Evolutionary conservation across 306 rosid genomes (phyloP).

Genomic region (Delonix regia): DNA sequence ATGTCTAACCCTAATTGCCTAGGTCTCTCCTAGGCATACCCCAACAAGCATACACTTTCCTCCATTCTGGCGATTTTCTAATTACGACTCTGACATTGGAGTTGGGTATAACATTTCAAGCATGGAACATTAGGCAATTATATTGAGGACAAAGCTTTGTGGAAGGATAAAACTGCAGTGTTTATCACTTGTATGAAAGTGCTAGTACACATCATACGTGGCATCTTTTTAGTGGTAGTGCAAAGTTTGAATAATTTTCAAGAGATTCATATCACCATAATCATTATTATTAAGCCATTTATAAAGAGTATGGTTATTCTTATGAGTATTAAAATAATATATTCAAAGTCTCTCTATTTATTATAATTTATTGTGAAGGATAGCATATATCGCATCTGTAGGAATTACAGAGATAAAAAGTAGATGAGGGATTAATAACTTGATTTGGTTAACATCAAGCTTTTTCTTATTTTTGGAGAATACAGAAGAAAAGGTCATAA

Average conservation of each 20-base stretch:
- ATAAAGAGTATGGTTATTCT: too few species aligned
- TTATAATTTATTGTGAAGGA: not conserved
- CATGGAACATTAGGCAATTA: not conserved
- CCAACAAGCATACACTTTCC: too few species aligned
- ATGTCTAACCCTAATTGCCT: too few species aligned
- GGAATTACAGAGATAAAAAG: not conserved
- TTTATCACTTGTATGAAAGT: not conserved
- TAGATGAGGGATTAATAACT: too few species aligned
- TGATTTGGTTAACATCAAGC: not conserved
- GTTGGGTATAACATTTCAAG: not conserved
- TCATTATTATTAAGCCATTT: too few species aligned
- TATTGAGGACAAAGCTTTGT: too few species aligned
- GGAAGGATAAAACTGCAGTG: not conserved
- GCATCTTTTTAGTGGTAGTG: not conserved
- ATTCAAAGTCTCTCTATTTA: too few species aligned
- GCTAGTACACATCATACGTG: not conserved
- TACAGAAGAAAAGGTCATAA: not conserved
- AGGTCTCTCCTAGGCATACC: too few species aligned
- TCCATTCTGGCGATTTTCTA: conserved; percentile 1
- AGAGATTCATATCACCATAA: too few species aligned
- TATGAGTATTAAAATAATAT: too few species aligned
- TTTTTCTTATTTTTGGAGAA: not conserved
- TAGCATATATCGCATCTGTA: not conserved
- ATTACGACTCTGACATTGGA: not conserved
- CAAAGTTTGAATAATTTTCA: too few species aligned